Percentiles rank a stretch among this genome's conserved stretches.
Evolutionary conservation across 2,329 filamentous ascomycete genomes (phyloP).

Genomic region (Orbilia oligospora): DNA sequence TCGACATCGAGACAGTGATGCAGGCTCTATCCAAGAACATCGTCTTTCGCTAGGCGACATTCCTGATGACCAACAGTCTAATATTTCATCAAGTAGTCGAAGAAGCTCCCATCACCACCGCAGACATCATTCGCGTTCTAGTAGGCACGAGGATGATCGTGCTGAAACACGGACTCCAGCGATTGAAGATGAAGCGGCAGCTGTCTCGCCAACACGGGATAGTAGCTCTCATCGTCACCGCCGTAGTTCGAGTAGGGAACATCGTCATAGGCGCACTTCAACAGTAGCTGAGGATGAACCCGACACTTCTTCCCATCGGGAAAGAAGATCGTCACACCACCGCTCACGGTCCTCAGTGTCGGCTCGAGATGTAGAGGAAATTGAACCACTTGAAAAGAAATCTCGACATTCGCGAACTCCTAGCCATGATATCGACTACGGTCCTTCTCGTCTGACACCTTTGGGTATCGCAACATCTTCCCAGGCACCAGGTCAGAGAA

Average conservation of each 20-base stretch:
- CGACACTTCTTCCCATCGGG: slow-evolving; percentile 54
- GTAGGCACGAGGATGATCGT: slow-evolving; percentile 50
- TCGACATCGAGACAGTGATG: slow-evolving; percentile 50
- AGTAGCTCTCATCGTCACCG: slow-evolving; percentile 53
- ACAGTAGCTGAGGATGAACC: slow-evolving; percentile 60
- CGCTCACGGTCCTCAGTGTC: slow-evolving; percentile 56
- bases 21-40: slow-evolving; percentile 36
- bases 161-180: slow-evolving; percentile 37
- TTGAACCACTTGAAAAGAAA: slow-evolving; percentile 40
- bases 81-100: slow-evolving; percentile 47
- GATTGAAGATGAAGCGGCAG: slow-evolving; percentile 45
- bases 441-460: slow-evolving; percentile 55
- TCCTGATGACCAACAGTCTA: slow-evolving; percentile 50
- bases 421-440: slow-evolving; percentile 48
- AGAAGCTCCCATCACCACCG: slow-evolving; percentile 52
- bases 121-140: slow-evolving; percentile 53
- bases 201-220: slow-evolving; percentile 58
- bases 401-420: slow-evolving; percentile 48
- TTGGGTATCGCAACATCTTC: slow-evolving; percentile 59
- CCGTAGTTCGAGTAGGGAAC: slow-evolving; percentile 57
- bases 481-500: slow-evolving; percentile 50
- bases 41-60: slow-evolving; percentile 52
- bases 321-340: slow-evolving; percentile 52
- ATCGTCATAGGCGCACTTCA: slow-evolving; percentile 60
- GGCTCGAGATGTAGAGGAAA: slow-evolving; percentile 40